A percentile compares a stretch with the other conserved stretches of the same genome.
Evolutionary conservation across 208 protist genomes (phyloP).

Genomic region (Trypanosoma platydactyli): DNA sequence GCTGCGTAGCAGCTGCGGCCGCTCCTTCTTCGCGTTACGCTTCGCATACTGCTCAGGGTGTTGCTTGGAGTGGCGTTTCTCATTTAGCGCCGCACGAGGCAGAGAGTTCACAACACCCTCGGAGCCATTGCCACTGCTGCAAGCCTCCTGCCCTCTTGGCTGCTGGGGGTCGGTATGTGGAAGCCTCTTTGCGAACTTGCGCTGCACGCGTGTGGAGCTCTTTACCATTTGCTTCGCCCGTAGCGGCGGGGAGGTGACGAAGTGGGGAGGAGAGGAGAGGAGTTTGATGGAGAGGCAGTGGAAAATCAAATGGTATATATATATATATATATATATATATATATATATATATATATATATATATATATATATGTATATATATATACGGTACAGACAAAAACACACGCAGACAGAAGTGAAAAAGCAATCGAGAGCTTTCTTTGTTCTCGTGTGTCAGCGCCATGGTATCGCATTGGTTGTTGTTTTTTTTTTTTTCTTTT

Average conservation of each 20-base stretch:
- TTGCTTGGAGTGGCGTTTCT: too few relatives aligned
- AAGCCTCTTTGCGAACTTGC: conserved; percentile 5
- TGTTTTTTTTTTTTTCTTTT: conserved; percentile 14
- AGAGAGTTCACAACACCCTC: too few relatives aligned
- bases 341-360: background rate
- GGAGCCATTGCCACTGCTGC: background rate
- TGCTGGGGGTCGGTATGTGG: too few relatives aligned
- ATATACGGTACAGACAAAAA: background rate
- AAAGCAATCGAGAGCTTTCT: background rate
- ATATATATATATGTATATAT: conserved; percentile 3
- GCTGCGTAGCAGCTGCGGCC: background rate
- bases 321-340: too few relatives aligned
- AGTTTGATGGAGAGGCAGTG: too few relatives aligned
- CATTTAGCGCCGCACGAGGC: background rate
- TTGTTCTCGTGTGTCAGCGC: background rate
- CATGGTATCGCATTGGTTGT: background rate
- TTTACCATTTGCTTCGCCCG: conserved; percentile 11
- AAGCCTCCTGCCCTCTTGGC: too few relatives aligned
- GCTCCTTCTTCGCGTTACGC: background rate
- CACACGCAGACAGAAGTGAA: background rate
- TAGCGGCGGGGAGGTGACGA: too few relatives aligned
- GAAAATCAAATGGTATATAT: too few relatives aligned
- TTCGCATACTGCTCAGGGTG: background rate
- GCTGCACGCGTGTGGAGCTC: background rate
- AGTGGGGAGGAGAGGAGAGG: too few relatives aligned